Percentiles rank a stretch among this genome's conserved stretches.
These are phyloP conservation scores for Pilaira anomala DNA, from an alignment of 192 early-diverging fungal genomes.

Conservation along the genomic window DNA sequence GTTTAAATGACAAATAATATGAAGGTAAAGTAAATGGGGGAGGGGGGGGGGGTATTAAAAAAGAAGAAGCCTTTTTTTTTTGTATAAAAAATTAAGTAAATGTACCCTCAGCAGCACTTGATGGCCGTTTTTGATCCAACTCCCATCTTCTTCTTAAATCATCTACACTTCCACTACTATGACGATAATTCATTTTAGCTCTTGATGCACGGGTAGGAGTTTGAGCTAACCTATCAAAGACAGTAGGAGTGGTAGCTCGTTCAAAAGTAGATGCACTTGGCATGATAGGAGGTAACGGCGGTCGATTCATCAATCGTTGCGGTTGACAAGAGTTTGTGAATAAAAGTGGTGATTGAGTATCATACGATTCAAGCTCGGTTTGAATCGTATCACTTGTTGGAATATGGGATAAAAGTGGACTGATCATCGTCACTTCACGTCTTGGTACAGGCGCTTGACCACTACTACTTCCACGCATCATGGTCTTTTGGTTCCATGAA, in stretches of 20 bases:
- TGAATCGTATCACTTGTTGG: background rate
- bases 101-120: conserved; percentile 7
- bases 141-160: conserved; percentile 31
- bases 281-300: conserved; percentile 9
- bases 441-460: conserved; percentile 1
- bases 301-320: background rate
- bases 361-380: background rate
- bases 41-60: too few relatives aligned
- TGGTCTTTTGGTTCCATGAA: conserved; percentile 15
- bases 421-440: background rate
- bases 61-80: too few relatives aligned
- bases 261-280: conserved; percentile 6
- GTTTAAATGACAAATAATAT: too few relatives aligned
- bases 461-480: background rate
- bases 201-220: conserved; percentile 32
- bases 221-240: conserved; percentile 37
- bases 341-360: conserved; percentile 2
- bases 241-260: conserved; percentile 22
- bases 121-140: conserved; percentile 15
- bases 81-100: background rate
- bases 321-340: conserved; percentile 10
- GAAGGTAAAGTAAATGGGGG: too few relatives aligned
- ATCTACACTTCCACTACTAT: conserved; percentile 36
- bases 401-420: conserved; percentile 14
- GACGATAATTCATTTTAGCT: conserved; percentile 32